Base-by-base conservation (phyloP, 768 basidiomycete genomes). In the Phallus indusiatus region DNA sequence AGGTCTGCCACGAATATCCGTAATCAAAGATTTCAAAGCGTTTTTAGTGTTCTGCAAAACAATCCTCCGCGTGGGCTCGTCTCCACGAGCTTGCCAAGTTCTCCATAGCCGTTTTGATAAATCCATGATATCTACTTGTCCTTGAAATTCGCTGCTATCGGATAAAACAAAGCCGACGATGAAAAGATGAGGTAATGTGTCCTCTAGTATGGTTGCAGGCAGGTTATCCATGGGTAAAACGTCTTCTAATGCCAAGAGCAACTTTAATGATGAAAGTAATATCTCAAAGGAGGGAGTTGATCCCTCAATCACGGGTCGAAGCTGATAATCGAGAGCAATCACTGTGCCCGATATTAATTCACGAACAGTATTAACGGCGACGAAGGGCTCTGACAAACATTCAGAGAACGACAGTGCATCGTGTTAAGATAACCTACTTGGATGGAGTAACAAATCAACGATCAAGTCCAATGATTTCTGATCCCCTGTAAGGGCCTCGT, bases 401-500 rank as follows among this genome's bases (percentile, higher is more conserved):
- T 8, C 14, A 18, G 34, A 56, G 37, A 34, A 51, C 28, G 18
- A 33, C 14, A 60, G 12, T n/a, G 33, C 8, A 47, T 20, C 10
- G 35, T 16, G 18, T n/a, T 24, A 28, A 33, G 17, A 28, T 21
- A 17, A 69, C 71, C n/a, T 60, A 83, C 82, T 73, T 60, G 76
- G 72, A 33, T 66, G 66, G 11, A 65, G 64, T 34, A 83, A 62
- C 16, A 83, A 64, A 28, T 81, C 62, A 2, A 79, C 56, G 1
- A 65, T 63, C 12, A 75, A 56, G 4, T 70, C 70, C 11, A 67
- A 59, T 2, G 70, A 56, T 22, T 67, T 66, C 0, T 52, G 42
- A 7, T 66, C 60, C 0, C 67, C 71, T 1, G 62, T 66, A 6
- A 80, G 61, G 0, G 72, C 73, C 14, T 74, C 67, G 2, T 71